Conservation (phyloP, 805 yeast species). For the Cyberlindnera maritima region DNA sequence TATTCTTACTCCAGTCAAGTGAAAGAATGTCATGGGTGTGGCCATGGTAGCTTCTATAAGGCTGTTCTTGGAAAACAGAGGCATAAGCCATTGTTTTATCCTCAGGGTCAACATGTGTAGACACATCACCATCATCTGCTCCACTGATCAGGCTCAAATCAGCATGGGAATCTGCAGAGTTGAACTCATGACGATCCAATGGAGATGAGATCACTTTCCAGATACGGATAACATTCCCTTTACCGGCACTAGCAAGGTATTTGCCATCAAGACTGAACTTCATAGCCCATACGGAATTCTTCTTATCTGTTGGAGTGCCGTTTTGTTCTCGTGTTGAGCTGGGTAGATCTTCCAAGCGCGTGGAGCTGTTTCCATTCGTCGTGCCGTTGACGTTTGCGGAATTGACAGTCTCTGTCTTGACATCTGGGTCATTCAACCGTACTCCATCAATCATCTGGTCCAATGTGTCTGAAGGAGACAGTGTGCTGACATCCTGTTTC, state of each 20-base stretch:
- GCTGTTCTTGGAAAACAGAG: conserved; percentile 73
- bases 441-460: conserved; percentile 2
- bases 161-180: background rate
- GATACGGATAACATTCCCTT: conserved; percentile 61
- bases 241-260: conserved; percentile 81
- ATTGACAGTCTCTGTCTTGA: conserved; percentile 1
- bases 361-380: too few species aligned
- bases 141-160: too few species aligned
- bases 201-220: conserved; percentile 83
- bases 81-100: conserved; percentile 42
- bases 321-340: too few species aligned
- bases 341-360: too few species aligned
- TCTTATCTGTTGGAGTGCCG: too few species aligned
- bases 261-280: conserved; percentile 79
- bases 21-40: conserved; percentile 73
- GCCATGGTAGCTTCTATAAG: conserved; percentile 57
- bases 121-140: background rate
- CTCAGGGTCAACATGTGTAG: conserved; percentile 4
- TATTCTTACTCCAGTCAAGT: conserved; percentile 85
- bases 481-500: conserved; percentile 20
- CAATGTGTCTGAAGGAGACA: background rate
- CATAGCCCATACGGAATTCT: conserved; percentile 64
- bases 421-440: conserved; percentile 1
- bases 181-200: conserved; percentile 43
- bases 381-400: too few species aligned